These are phyloP conservation scores for Coemansia sp. DNA, from an alignment of 192 early-diverging fungal species.

Conservation along the genomic window DNA sequence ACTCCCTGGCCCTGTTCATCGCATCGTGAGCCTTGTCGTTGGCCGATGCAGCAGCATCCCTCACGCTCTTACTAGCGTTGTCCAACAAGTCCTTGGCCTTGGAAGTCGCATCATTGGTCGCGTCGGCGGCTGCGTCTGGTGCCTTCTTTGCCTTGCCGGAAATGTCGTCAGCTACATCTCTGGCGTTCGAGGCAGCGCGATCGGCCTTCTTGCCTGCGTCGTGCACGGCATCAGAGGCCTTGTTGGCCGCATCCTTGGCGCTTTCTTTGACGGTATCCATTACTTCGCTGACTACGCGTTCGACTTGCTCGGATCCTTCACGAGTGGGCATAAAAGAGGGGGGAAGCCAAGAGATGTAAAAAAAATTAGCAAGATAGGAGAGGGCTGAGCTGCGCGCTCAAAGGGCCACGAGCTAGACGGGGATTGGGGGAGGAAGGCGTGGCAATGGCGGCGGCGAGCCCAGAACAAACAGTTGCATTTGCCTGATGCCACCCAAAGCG, in stretches of 20 bases:
- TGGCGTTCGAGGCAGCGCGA: constrained; percentile 7
- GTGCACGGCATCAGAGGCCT: constrained; percentile 6
- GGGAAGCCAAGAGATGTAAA: neutral
- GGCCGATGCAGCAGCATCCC: constrained; percentile 25
- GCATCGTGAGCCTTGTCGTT: constrained; percentile 42
- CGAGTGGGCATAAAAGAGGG: constrained; percentile 13
- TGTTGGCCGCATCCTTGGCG: constrained; percentile 15
- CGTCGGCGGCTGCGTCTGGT: constrained; percentile 18
- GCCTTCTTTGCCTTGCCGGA: constrained; percentile 16
- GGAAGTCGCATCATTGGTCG: constrained; percentile 14
- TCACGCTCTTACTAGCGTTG: constrained; percentile 44
- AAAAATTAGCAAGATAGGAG: neutral
- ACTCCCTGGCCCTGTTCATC: constrained; percentile 26
- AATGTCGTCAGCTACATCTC: constrained; percentile 9
- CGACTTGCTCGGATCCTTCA: constrained; percentile 21
- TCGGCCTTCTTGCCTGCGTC: constrained; percentile 10
- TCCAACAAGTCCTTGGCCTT: constrained; percentile 35
- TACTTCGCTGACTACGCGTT: constrained; percentile 21
- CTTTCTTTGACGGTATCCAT: constrained; percentile 25
- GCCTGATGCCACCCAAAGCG: too few species aligned
- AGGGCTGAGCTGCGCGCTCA: neutral
- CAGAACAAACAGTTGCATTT: neutral
- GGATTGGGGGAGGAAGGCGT: too few species aligned
- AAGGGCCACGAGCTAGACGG: too few species aligned
- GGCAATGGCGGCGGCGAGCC: too few species aligned